Conservation (phyloP, 257 asterid genomes). For the Solanum sejunctum region DNA sequence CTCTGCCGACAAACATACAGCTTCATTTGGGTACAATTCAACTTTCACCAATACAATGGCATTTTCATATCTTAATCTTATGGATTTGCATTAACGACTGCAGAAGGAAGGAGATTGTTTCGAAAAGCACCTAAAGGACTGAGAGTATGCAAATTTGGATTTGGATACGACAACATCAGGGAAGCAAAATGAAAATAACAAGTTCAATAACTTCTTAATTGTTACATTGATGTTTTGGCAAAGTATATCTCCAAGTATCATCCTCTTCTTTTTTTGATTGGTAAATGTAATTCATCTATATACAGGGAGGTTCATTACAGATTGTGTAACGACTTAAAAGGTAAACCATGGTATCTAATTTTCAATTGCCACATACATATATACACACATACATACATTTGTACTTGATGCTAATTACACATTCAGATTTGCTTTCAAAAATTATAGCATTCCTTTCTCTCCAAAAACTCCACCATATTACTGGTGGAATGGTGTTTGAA, state of each 20-base stretch:
- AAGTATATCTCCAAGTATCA: background rate
- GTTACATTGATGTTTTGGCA: background rate
- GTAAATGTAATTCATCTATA: background rate
- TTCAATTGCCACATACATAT: background rate
- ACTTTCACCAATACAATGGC: background rate
- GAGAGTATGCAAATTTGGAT: background rate
- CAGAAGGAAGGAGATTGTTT: background rate
- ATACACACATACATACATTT: background rate
- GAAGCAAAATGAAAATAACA: conserved; percentile 2
- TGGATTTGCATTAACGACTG: background rate
- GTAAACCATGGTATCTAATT: background rate
- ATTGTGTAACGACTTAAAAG: background rate
- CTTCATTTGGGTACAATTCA: background rate
- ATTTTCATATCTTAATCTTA: background rate
- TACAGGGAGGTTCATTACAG: background rate
- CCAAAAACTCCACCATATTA: background rate
- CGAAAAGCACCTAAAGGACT: background rate
- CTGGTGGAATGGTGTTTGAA: background rate
- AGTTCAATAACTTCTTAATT: background rate
- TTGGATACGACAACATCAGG: background rate
- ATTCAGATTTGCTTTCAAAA: background rate
- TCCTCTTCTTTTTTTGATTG: background rate
- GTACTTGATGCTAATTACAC: background rate
- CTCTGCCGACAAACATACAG: background rate
- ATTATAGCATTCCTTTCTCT: background rate